These are phyloP conservation scores for Cyanidioschyzon merolae DNA, from an alignment of 23 red algal genomes.

Conservation along the genomic window DNA sequence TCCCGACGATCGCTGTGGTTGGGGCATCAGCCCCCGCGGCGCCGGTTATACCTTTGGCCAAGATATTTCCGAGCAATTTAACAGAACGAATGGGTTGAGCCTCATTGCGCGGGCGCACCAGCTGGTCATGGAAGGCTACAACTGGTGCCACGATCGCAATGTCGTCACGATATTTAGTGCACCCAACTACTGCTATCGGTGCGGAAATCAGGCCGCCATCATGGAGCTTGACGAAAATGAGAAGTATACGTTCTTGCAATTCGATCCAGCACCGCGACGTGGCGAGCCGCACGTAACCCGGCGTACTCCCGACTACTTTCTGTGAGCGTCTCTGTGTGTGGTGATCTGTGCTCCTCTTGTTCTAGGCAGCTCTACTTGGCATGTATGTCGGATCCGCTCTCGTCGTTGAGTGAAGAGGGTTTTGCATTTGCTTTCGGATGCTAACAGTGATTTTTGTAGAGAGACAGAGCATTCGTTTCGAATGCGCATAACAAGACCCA, in stretches of 20 bases:
- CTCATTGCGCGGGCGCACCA: slow-evolving; percentile 92
- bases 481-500: no score
- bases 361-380: no score
- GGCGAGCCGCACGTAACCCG: slow-evolving; percentile 88
- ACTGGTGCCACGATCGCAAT: slow-evolving; percentile 81
- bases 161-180: slow-evolving; percentile 93
- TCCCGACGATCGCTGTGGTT: slow-evolving; percentile 97
- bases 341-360: not conserved
- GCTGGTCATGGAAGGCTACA: slow-evolving; percentile 99
- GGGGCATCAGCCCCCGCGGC: slow-evolving; percentile 88
- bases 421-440: no score
- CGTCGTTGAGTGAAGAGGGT: no score
- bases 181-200: slow-evolving; percentile 95
- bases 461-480: no score
- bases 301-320: slow-evolving; percentile 92
- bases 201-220: slow-evolving; percentile 42
- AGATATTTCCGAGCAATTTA: slow-evolving; percentile 97
- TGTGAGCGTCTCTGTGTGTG: slow-evolving; percentile 26
- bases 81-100: slow-evolving; percentile 66
- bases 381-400: no score
- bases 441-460: no score
- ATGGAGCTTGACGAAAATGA: slow-evolving; percentile 62
- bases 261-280: slow-evolving; percentile 94
- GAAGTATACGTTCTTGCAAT: slow-evolving; percentile 98
- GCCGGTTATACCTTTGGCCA: slow-evolving; percentile 98